Percentiles rank a stretch among this genome's conserved stretches.
These are phyloP conservation scores for Diplodia seriata DNA, from an alignment of 2,329 filamentous ascomycete species.

Conservation along the genomic window DNA sequence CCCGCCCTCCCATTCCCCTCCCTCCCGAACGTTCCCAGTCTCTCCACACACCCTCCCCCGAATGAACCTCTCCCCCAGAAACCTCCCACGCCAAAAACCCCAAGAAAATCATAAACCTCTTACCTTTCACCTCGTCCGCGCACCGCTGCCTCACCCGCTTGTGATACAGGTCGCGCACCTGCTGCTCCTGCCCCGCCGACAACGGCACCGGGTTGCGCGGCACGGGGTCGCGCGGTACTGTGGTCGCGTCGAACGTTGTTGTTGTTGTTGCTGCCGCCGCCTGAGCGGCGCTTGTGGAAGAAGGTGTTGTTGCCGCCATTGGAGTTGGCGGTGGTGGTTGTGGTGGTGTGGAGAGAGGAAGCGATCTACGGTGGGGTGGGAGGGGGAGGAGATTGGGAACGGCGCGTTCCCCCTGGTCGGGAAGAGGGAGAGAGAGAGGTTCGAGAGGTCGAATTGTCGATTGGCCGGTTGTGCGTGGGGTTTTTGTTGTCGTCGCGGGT, in stretches of 20 bases:
- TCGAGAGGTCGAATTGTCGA: too few relatives aligned
- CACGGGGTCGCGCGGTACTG: constrained; percentile 31
- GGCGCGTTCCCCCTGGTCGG: too few relatives aligned
- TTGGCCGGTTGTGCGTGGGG: too few relatives aligned
- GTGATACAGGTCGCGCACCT: constrained; percentile 82
- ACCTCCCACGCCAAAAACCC: too few relatives aligned
- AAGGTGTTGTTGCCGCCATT: constrained; percentile 15
- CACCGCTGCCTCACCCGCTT: constrained; percentile 79
- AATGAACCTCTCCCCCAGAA: background rate
- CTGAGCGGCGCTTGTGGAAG: background rate
- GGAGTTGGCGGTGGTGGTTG: background rate
- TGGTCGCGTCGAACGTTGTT: constrained; percentile 4
- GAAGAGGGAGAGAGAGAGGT: too few relatives aligned
- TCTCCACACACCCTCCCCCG: background rate
- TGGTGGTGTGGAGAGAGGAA: background rate
- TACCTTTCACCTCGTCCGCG: constrained; percentile 62
- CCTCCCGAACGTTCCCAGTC: too few relatives aligned
- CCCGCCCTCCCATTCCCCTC: background rate
- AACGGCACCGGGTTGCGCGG: constrained; percentile 79
- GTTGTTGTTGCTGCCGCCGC: constrained; percentile 2
- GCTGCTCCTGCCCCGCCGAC: constrained; percentile 79
- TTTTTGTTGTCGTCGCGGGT: too few relatives aligned
- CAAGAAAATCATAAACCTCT: background rate
- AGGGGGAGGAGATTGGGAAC: too few relatives aligned
- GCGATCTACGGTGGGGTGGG: background rate